A percentile compares a stretch with the other conserved stretches of the same genome.
Evolutionary conservation across 2,329 filamentous ascomycete genomes (phyloP).

Genomic region (Phyllosticta citrichinensis): DNA sequence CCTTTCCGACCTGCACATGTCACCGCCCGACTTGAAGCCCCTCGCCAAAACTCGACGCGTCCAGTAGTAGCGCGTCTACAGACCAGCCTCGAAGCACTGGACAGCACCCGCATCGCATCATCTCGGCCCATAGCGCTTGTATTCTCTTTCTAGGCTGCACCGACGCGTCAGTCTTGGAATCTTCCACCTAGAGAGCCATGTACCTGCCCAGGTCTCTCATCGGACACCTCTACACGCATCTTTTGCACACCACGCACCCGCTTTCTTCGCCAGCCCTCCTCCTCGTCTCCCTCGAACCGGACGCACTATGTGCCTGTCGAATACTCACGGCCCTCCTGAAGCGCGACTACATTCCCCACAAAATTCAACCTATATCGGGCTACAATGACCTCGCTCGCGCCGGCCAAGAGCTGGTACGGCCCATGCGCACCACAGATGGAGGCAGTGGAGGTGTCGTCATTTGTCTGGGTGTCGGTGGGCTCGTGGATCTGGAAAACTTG

Average conservation of each 20-base stretch:
- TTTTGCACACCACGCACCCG: slow-evolving; percentile 78
- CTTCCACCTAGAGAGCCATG: slow-evolving; percentile 46
- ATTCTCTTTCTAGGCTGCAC: neutral
- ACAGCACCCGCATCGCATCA: neutral
- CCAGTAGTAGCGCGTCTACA: slow-evolving; percentile 3
- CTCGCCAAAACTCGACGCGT: slow-evolving; percentile 3
- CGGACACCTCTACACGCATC: slow-evolving; percentile 82
- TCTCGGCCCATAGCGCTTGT: neutral
- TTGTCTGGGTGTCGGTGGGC: slow-evolving; percentile 83
- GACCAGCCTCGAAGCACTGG: neutral
- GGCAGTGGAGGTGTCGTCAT: slow-evolving; percentile 83
- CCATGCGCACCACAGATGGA: slow-evolving; percentile 77
- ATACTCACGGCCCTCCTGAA: slow-evolving; percentile 90
- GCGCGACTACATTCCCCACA: slow-evolving; percentile 95
- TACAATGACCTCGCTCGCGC: slow-evolving; percentile 80
- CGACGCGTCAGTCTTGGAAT: neutral
- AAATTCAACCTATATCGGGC: slow-evolving; percentile 88
- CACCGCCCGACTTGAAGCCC: slow-evolving; percentile 5
- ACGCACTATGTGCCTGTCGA: slow-evolving; percentile 88
- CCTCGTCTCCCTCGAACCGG: slow-evolving; percentile 86
- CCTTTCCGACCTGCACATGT: slow-evolving; percentile 1
- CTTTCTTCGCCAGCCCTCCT: slow-evolving; percentile 83
- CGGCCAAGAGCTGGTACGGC: slow-evolving; percentile 67
- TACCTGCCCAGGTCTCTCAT: slow-evolving; percentile 87
- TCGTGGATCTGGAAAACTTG: slow-evolving; percentile 75